phyloP scores from a whole-genome alignment of 352 stramenopile species.

The Pythium phragmitis region DNA sequence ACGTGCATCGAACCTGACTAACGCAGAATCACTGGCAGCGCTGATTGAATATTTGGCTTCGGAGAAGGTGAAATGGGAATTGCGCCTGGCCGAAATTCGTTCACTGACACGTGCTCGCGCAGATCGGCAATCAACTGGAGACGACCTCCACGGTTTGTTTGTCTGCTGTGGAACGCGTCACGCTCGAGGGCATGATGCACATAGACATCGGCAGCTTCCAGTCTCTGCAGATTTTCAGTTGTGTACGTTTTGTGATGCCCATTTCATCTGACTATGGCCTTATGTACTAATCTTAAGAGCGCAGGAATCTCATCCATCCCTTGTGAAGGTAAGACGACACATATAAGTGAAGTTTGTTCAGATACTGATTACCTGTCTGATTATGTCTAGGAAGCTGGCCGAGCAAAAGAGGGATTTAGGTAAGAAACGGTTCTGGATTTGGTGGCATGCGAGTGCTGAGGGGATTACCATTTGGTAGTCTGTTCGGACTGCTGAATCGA shows the following conservation, averaged over 20 bases:
- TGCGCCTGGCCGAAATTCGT: not conserved
- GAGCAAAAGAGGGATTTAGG: conserved; percentile 86
- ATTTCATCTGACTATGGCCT: not conserved
- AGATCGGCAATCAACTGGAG: conserved; percentile 87
- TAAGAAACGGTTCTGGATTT: conserved; percentile 14
- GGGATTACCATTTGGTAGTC: conserved; percentile 27
- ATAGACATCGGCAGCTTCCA: conserved; percentile 69
- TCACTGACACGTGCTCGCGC: not conserved
- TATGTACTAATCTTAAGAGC: conserved; percentile 1
- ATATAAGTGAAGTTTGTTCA: not conserved
- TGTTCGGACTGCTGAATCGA: conserved; percentile 79
- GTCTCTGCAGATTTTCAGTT: conserved; percentile 83
- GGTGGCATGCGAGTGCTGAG: not conserved
- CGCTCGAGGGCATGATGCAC: conserved; percentile 78
- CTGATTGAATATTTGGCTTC: conserved; percentile 62
- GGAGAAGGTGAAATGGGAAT: conserved; percentile 56
- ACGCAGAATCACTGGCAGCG: conserved; percentile 34
- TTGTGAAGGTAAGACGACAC: conserved; percentile 54
- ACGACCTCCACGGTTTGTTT: conserved; percentile 51
- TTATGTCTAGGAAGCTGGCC: conserved; percentile 48
- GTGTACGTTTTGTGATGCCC: conserved; percentile 33
- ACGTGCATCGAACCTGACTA: not conserved
- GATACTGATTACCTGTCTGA: not conserved
- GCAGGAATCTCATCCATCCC: conserved; percentile 77
- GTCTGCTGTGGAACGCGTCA: conserved; percentile 57